Percentiles rank a stretch among this genome's conserved stretches.
phyloP scores from a whole-genome alignment of 2,329 filamentous ascomycete genomes.

The Colletotrichum plurivorum region DNA sequence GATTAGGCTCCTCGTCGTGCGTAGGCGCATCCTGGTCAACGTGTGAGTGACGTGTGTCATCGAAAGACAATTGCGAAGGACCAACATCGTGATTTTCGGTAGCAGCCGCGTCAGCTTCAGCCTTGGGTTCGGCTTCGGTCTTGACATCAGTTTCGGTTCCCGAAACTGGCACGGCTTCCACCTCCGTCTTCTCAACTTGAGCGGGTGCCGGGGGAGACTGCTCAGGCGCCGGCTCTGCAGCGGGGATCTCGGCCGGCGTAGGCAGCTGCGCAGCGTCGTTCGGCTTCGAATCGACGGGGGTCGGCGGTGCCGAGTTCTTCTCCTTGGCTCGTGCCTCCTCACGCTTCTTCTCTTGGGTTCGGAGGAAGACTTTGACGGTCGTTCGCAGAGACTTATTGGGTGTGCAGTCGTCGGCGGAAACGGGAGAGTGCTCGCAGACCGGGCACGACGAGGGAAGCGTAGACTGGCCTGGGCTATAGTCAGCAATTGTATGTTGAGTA shows the following conservation, averaged over 20 bases:
- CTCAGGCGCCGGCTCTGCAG: slow-evolving; percentile 38
- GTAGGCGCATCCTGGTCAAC: slow-evolving; percentile 20
- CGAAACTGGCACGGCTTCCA: slow-evolving; percentile 3
- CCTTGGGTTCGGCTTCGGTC: not conserved
- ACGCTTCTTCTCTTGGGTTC: slow-evolving; percentile 91
- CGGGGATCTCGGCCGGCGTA: slow-evolving; percentile 41
- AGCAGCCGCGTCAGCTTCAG: slow-evolving; percentile 12
- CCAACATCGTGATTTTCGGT: slow-evolving; percentile 17
- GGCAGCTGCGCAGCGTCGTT: slow-evolving; percentile 47
- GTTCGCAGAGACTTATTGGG: slow-evolving; percentile 92
- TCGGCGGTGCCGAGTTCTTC: slow-evolving; percentile 56
- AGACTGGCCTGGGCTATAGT: slow-evolving; percentile 75
- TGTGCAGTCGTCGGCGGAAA: slow-evolving; percentile 88
- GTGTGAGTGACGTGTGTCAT: slow-evolving; percentile 5
- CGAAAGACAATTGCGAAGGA: not conserved
- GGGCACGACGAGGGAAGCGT: slow-evolving; percentile 86
- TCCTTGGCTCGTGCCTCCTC: slow-evolving; percentile 73
- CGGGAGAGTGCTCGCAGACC: slow-evolving; percentile 91
- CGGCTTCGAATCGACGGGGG: slow-evolving; percentile 58
- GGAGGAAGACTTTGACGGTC: slow-evolving; percentile 91
- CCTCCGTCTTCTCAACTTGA: slow-evolving; percentile 2
- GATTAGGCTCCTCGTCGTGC: slow-evolving; percentile 6
- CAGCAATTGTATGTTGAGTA: slow-evolving; percentile 20
- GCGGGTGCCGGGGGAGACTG: slow-evolving; percentile 3
- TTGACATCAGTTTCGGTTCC: not conserved